Conservation (phyloP, 306 rosid species). For the Fragaria nilgerrensis region DNA sequence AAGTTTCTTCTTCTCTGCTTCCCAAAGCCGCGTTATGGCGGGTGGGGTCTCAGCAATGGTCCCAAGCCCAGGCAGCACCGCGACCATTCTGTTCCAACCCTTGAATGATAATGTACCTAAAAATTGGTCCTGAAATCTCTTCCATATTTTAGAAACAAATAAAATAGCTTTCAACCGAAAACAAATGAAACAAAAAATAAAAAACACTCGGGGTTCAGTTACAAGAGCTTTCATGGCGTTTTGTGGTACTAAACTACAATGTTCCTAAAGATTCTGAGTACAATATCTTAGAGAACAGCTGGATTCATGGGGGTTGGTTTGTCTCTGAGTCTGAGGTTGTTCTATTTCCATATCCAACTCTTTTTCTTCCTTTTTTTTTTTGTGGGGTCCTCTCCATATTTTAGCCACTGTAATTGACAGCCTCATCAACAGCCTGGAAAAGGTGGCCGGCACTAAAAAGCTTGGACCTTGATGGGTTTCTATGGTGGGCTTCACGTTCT, state of each 20-base stretch:
- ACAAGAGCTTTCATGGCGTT: constrained; percentile 19
- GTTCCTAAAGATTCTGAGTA: constrained; percentile 25
- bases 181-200: not conserved
- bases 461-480: constrained; percentile 27
- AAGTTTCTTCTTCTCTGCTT: not conserved
- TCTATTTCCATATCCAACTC: constrained; percentile 8
- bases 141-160: not conserved
- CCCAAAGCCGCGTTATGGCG: constrained; percentile 38
- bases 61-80: constrained; percentile 13
- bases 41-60: constrained; percentile 24
- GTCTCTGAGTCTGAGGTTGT: constrained; percentile 14
- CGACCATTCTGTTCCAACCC: constrained; percentile 14
- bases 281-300: constrained; percentile 31
- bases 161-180: not conserved
- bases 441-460: constrained; percentile 31
- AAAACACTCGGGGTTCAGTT: not conserved
- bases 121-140: not conserved
- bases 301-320: constrained; percentile 15
- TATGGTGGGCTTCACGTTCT: constrained; percentile 22
- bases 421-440: constrained; percentile 64
- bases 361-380: not conserved
- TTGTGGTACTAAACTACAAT: constrained; percentile 14
- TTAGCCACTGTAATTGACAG: constrained; percentile 38
- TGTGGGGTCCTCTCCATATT: constrained; percentile 35
- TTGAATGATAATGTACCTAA: not conserved